Conservation (phyloP, 2,329 filamentous ascomycete genomes). For the Cordyceps militaris region DNA sequence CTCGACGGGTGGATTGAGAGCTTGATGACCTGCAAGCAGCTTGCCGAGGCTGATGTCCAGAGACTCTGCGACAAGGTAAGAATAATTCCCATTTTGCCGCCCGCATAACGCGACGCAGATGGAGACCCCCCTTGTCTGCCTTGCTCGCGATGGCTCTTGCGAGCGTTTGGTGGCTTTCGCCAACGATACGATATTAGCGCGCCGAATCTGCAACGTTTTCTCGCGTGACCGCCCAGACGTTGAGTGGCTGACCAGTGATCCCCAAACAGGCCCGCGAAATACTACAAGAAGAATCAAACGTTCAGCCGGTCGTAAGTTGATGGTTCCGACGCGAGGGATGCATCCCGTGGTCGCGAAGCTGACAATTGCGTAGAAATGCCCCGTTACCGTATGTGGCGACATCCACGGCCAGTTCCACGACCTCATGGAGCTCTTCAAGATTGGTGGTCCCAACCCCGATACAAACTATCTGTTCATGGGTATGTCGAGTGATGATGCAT, state of each 20-base stretch:
- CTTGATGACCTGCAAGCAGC: constrained; percentile 97
- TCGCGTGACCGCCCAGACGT: constrained; percentile 24
- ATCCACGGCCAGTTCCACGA: constrained; percentile 99
- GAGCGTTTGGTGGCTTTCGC: constrained; percentile 5
- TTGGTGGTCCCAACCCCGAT: constrained; percentile 93
- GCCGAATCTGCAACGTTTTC: constrained; percentile 15
- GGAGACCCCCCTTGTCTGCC: neutral
- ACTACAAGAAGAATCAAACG: constrained; percentile 94
- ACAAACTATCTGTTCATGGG: constrained; percentile 98
- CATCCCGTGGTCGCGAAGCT: neutral
- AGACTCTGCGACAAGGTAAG: constrained; percentile 93
- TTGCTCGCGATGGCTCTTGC: neutral
- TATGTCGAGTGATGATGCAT: constrained; percentile 30
- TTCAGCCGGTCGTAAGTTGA: constrained; percentile 85
- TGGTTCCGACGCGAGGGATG: neutral
- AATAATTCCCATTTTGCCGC: neutral
- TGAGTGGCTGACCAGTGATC: constrained; percentile 8
- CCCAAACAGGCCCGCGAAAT: constrained; percentile 76
- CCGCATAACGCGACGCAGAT: neutral
- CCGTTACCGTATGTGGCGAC: constrained; percentile 96
- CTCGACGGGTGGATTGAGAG: constrained; percentile 98
- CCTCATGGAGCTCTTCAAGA: constrained; percentile 98
- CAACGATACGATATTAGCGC: constrained; percentile 14
- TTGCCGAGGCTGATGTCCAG: constrained; percentile 89
- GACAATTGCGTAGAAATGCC: constrained; percentile 67